Evolutionary conservation across 768 basidiomycete species (phyloP), one percentile per base, ranked within the genome.

Genomic region (Russula sp.): DNA sequence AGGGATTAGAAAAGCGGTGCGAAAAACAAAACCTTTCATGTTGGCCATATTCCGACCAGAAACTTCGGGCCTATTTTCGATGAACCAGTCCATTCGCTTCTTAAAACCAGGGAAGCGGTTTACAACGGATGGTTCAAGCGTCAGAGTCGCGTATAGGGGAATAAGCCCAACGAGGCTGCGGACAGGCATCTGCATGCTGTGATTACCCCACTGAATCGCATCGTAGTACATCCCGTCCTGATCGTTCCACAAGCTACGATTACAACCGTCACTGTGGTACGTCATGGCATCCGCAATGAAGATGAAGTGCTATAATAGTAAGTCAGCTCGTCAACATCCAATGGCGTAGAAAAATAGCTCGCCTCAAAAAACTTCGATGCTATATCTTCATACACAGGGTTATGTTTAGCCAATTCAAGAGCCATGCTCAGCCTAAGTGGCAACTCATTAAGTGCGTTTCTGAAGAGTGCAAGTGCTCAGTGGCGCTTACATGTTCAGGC

Each of bases 251-350:
- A 99, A 80, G 64, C 88, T 90, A 46, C 81, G 71, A 69, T 93
- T 87, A 67, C 85, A 77, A 42, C 88, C 86, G n/a, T 87, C 88
- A 60, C 83, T 80, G 69, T 82, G 81, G 75, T 83, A 98, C 1
- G 97, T 97, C 97, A 99, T 98, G 8, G 97, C 97, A 71, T 99
- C 97, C 9, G 97, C 85, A 56, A 99, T 99, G 78, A 94, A 96
- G 69, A 98, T 87, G 75, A 98, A 99, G 73, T 98, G 94, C 88
- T 94, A 68, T 39, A 64, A 70, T 65, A 20, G n/a, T 43, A 60
- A 41, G 52, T 43, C n/a, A 59, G 8, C 59, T 29, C 18, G 18
- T 9, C 43, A 32, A 49, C 22, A 45, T 22, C 36, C n/a, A 18
- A 47, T 18, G 46, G 18, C n/a, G 46, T 9, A 36, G 13, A 25